Percentiles rank a stretch among this genome's conserved stretches.
Evolutionary conservation across 1,139 yeast genomes (phyloP).

Genomic region (Yamadazyma triangularis): DNA sequence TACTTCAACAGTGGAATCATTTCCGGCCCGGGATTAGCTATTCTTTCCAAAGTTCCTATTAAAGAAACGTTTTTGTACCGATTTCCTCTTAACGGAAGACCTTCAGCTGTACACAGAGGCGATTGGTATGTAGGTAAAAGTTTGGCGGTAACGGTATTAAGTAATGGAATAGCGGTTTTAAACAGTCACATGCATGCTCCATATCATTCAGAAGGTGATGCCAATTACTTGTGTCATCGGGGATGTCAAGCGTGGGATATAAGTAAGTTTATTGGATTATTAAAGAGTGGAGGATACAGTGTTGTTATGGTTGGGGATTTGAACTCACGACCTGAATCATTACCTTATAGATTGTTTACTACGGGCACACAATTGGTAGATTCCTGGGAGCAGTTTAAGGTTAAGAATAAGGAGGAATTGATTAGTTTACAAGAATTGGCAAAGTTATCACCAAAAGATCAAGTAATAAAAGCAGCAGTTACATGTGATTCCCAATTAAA

Average conservation of each 20-base stretch:
- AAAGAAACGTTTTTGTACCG: slow-evolving; percentile 72
- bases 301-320: slow-evolving; percentile 91
- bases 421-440: slow-evolving; percentile 37
- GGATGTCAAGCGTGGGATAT: slow-evolving; percentile 98
- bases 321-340: slow-evolving; percentile 81
- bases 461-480: slow-evolving; percentile 68
- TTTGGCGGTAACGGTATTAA: slow-evolving; percentile 68
- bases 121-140: slow-evolving; percentile 98
- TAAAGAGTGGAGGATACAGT: slow-evolving; percentile 73
- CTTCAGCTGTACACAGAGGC: slow-evolving; percentile 90
- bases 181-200: slow-evolving; percentile 99
- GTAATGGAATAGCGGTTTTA: slow-evolving; percentile 66
- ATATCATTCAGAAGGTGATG: slow-evolving; percentile 76
- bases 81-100: slow-evolving; percentile 90
- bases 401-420: slow-evolving; percentile 19
- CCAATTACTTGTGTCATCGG: slow-evolving; percentile 84
- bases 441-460: slow-evolving; percentile 58
- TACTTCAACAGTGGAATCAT: slow-evolving; percentile 78
- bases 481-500: slow-evolving; percentile 88
- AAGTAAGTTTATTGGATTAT: slow-evolving; percentile 57
- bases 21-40: slow-evolving; percentile 90
- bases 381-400: slow-evolving; percentile 75
- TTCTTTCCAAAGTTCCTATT: slow-evolving; percentile 81
- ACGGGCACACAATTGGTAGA: slow-evolving; percentile 67
- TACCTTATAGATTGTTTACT: slow-evolving; percentile 74